Conservation (phyloP, 371 early-diverging fungal species). For the Haplosporangium sp. region DNA sequence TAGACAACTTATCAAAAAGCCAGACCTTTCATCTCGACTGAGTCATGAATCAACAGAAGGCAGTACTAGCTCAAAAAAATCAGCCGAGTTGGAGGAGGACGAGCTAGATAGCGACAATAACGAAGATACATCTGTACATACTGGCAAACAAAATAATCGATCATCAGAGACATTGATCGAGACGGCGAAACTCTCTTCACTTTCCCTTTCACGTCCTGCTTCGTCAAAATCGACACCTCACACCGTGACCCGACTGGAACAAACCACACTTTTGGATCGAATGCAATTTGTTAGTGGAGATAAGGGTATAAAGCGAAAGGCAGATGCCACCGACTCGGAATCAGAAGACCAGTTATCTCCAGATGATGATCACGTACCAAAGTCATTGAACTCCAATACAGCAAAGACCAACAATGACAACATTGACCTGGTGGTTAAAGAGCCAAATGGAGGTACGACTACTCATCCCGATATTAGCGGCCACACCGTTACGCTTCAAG, state of each 20-base stretch:
- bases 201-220: neutral
- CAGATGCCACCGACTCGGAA: slow-evolving; percentile 5
- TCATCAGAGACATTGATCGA: neutral
- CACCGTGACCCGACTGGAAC: slow-evolving; percentile 8
- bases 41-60: neutral
- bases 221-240: neutral
- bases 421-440: neutral
- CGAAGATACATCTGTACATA: neutral
- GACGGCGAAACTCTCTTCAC: slow-evolving; percentile 11
- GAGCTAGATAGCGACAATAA: neutral
- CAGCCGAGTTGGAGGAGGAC: neutral
- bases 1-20: slow-evolving; percentile 36
- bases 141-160: neutral
- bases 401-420: neutral
- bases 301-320: slow-evolving; percentile 24
- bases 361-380: neutral
- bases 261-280: slow-evolving; percentile 26
- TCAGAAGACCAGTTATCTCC: slow-evolving; percentile 13
- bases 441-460: too few species aligned
- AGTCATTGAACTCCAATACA: neutral
- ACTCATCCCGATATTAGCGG: too few species aligned
- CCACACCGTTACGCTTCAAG: neutral
- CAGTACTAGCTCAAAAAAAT: too few species aligned
- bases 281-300: neutral
- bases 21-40: slow-evolving; percentile 16